Evolutionary conservation across 495 filamentous ascomycete species (phyloP), one percentile per base, ranked within the genome.

Genomic region (Apodospora peruviana): DNA sequence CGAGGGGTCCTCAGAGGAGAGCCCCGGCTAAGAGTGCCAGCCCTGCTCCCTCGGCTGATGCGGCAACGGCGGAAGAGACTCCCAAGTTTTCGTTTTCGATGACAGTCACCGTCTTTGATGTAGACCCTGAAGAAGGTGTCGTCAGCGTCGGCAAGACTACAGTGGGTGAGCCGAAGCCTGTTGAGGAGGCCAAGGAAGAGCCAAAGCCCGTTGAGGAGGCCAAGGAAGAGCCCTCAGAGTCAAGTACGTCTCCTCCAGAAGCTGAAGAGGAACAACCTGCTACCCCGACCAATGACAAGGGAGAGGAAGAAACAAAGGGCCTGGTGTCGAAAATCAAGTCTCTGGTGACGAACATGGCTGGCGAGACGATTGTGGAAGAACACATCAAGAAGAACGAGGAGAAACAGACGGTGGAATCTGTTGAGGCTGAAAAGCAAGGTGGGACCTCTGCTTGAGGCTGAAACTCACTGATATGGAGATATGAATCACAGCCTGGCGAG

Each of bases 1-100:
- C 93, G 16, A 84, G 87, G 54, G 94, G 93, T 19, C 93, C 93
- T 7, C 83, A 86, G 55, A 79, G 93, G 50, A 75, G 93, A 61
- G 77, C 77, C 9, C 77, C 77, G 1, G 70, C 73, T 36, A 85
- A 84, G 70, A 62, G 57, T 21, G 57, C 65, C 5, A 62, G 61
- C 25, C 55, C 71, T 23, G 62, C 57, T 40, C 54, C 66, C 19
- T 47, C 60, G 38, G 49, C 53, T 37, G 49, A 47, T 14, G 41
- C 45, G 5, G 48, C 41, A 5, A 29, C 44, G 4, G 54, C 53
- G 51, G 56, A 58, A 32, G 55, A 42, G 40, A 52, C 44, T 18
- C 58, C 51, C 29, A 66, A 57, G 48, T 54, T 69, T n/a, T 57
- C 55, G 36, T 67, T 78, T 34, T 71, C 69, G 0, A 55, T 60